Conservation (phyloP, 2,329 filamentous ascomycete genomes). For the Alternaria hordeiaustralica region DNA sequence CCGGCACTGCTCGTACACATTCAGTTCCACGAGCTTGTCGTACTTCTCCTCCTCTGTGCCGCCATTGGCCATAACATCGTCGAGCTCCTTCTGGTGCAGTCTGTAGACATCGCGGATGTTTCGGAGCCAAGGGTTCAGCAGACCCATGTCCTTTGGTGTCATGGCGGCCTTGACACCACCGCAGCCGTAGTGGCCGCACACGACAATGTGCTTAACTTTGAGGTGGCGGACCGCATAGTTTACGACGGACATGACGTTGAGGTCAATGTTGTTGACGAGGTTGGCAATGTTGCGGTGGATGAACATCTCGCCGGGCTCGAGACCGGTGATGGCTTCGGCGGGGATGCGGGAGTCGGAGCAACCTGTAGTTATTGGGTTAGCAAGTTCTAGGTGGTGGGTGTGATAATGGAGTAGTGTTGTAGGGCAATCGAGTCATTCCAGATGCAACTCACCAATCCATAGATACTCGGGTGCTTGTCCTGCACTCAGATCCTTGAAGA, state of each 20-base stretch:
- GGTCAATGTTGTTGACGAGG: conserved; percentile 50
- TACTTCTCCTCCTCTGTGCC: conserved; percentile 38
- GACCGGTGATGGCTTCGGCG: conserved; percentile 51
- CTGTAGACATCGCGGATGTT: conserved; percentile 79
- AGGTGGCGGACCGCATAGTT: conserved; percentile 51
- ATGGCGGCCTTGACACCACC: conserved; percentile 69
- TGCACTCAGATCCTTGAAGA: conserved; percentile 68
- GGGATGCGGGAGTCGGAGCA: conserved; percentile 51
- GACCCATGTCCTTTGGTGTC: conserved; percentile 71
- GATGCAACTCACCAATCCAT: conserved; percentile 47
- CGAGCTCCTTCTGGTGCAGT: conserved; percentile 73
- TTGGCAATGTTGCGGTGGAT: conserved; percentile 47
- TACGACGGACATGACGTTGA: conserved; percentile 51
- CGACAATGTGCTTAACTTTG: conserved; percentile 70
- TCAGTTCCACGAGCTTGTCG: conserved; percentile 46
- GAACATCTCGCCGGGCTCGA: conserved; percentile 44
- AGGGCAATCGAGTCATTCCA: neutral
- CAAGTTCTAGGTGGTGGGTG: neutral
- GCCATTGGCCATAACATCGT: conserved; percentile 43
- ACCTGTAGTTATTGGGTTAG: conserved; percentile 24
- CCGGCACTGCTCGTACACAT: conserved; percentile 47
- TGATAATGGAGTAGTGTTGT: neutral
- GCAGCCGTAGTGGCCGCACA: conserved; percentile 73
- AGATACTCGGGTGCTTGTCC: conserved; percentile 75
- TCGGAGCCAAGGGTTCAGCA: conserved; percentile 76